Evolutionary conservation across 805 yeast genomes (phyloP).

Genomic region (Kodamaea nitidulidarum): DNA sequence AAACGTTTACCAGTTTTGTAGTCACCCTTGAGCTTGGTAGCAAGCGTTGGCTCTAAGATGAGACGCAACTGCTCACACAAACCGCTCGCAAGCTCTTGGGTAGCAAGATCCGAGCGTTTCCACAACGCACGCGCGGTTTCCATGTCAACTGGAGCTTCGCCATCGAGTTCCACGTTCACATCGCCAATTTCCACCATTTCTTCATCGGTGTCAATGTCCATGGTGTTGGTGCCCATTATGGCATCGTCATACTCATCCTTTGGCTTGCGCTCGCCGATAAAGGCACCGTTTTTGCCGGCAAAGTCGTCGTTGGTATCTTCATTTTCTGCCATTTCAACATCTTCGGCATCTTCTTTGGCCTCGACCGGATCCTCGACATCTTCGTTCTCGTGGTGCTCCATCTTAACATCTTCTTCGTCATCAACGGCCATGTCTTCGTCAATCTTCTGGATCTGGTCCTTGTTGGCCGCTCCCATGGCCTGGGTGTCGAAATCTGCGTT

Average conservation of each 20-base stretch:
- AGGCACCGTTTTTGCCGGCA: constrained; percentile 49
- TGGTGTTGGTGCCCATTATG: constrained; percentile 16
- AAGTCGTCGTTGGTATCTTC: constrained; percentile 34
- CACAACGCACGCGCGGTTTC: constrained; percentile 76
- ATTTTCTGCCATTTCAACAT: constrained; percentile 12
- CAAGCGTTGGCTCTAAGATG: constrained; percentile 90
- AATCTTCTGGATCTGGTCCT: constrained; percentile 71
- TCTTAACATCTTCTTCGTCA: constrained; percentile 32
- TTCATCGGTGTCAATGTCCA: constrained; percentile 19
- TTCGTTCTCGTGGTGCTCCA: constrained; percentile 4
- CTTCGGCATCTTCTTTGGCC: constrained; percentile 12
- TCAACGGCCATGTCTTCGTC: constrained; percentile 82
- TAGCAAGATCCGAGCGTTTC: constrained; percentile 78
- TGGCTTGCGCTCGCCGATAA: constrained; percentile 45
- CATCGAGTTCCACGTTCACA: constrained; percentile 4
- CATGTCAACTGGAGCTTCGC: constrained; percentile 44
- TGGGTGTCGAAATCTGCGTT: constrained; percentile 78
- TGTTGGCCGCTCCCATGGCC: constrained; percentile 85
- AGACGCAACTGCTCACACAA: constrained; percentile 89
- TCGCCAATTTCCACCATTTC: constrained; percentile 15
- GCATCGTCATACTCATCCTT: constrained; percentile 28
- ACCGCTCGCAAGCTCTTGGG: constrained; percentile 81
- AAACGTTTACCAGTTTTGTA: constrained; percentile 95
- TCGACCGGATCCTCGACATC: constrained; percentile 14
- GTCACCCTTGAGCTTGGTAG: constrained; percentile 94